These are phyloP conservation scores for Naganishia friedmannii DNA, from an alignment of 768 basidiomycete genomes.

Conservation along the genomic window DNA sequence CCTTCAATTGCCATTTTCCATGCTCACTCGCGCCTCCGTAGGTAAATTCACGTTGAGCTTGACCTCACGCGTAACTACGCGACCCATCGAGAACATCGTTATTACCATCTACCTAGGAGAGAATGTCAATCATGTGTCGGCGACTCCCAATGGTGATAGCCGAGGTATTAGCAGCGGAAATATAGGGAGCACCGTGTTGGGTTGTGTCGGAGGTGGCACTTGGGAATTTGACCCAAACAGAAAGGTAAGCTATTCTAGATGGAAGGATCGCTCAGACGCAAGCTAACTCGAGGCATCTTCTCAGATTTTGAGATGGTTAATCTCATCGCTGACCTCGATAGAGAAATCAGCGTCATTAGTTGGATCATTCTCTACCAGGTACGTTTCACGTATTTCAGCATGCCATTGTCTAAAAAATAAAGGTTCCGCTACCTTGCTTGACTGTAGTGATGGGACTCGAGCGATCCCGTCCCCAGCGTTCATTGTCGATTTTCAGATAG, in stretches of 20 bases:
- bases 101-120: slow-evolving; percentile 74
- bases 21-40: slow-evolving; percentile 55
- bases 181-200: slow-evolving; percentile 33
- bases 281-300: not conserved
- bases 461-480: slow-evolving; percentile 70
- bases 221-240: slow-evolving; percentile 77
- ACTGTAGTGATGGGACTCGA: slow-evolving; percentile 54
- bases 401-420: not conserved
- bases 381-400: slow-evolving; percentile 40
- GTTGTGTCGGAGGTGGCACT: slow-evolving; percentile 58
- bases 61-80: slow-evolving; percentile 44
- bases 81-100: slow-evolving; percentile 67
- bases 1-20: not conserved
- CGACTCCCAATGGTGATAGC: slow-evolving; percentile 58
- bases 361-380: slow-evolving; percentile 73
- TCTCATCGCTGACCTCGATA: slow-evolving; percentile 62
- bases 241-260: slow-evolving; percentile 54
- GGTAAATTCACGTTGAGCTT: slow-evolving; percentile 51
- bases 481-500: slow-evolving; percentile 68
- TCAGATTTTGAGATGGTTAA: slow-evolving; percentile 77
- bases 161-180: slow-evolving; percentile 26
- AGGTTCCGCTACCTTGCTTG: slow-evolving; percentile 6
- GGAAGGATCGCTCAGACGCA: not conserved
- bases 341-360: slow-evolving; percentile 68
- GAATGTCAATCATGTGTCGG: slow-evolving; percentile 69